These are phyloP conservation scores for Arthrobotrys iridis DNA, from an alignment of 2,329 filamentous ascomycete genomes.

Conservation along the genomic window DNA sequence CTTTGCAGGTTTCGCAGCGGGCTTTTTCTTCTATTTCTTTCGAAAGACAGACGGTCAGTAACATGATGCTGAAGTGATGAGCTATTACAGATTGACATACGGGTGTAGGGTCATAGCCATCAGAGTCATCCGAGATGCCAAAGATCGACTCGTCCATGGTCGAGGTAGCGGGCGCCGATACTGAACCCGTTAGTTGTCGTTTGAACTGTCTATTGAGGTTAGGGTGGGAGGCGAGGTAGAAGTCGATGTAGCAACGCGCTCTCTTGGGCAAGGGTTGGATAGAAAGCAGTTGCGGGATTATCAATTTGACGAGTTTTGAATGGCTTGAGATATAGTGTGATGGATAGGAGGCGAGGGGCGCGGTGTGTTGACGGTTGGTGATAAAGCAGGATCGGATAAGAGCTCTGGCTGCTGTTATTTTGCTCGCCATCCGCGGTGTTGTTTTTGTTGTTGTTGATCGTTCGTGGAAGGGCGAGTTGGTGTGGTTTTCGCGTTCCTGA, in stretches of 20 bases:
- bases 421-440: slow-evolving; percentile 7
- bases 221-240: not conserved
- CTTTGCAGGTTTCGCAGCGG: slow-evolving; percentile 49
- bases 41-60: slow-evolving; percentile 59
- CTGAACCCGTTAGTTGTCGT: not conserved
- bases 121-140: slow-evolving; percentile 57
- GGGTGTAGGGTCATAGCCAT: slow-evolving; percentile 36
- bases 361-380: not conserved
- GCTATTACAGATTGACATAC: not conserved
- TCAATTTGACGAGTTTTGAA: not conserved
- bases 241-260: not conserved
- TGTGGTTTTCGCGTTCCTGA: slow-evolving; percentile 40
- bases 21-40: slow-evolving; percentile 63
- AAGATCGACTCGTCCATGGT: slow-evolving; percentile 71
- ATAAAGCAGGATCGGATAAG: not conserved
- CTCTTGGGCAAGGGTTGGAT: not conserved
- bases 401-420: slow-evolving; percentile 6
- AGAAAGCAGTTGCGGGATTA: not conserved
- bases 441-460: not conserved
- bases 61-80: slow-evolving; percentile 61
- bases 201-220: not conserved
- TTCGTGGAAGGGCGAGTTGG: slow-evolving; percentile 1
- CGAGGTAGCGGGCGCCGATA: not conserved
- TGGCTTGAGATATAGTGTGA: not conserved
- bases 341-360: not conserved